Evolutionary conservation across 495 filamentous ascomycete genomes (phyloP).

Genomic region (Emericellopsis terricola): DNA sequence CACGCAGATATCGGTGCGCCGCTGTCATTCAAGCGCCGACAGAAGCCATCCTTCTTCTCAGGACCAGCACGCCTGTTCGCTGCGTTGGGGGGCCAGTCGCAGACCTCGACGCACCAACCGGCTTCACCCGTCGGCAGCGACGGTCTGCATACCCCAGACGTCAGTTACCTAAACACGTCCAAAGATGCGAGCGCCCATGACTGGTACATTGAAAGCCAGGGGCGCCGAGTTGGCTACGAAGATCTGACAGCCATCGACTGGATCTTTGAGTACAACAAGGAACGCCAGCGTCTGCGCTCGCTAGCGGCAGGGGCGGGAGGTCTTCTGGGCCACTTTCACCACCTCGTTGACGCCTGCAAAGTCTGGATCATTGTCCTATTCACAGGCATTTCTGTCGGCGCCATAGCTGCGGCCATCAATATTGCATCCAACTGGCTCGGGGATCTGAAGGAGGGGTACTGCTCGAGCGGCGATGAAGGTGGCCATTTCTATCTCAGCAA

Average conservation of each 20-base stretch:
- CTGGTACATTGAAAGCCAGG: slow-evolving; percentile 86
- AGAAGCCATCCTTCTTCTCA: slow-evolving; percentile 35
- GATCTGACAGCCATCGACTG: slow-evolving; percentile 97
- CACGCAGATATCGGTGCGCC: slow-evolving; percentile 32
- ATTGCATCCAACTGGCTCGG: slow-evolving; percentile 89
- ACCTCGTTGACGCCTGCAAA: slow-evolving; percentile 67
- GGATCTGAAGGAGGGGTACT: slow-evolving; percentile 87
- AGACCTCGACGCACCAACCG: slow-evolving; percentile 4
- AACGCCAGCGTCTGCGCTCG: slow-evolving; percentile 67
- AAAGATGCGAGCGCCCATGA: slow-evolving; percentile 56
- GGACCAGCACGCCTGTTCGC: slow-evolving; percentile 34
- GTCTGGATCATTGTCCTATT: slow-evolving; percentile 76
- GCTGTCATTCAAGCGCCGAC: slow-evolving; percentile 71
- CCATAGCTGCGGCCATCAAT: slow-evolving; percentile 76
- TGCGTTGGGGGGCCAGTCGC: slow-evolving; percentile 31
- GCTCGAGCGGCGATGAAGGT: slow-evolving; percentile 50
- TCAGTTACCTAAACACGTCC: slow-evolving; percentile 1
- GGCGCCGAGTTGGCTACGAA: slow-evolving; percentile 83
- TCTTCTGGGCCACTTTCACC: slow-evolving; percentile 44
- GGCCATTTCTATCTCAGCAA: slow-evolving; percentile 81
- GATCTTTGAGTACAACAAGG: slow-evolving; percentile 98
- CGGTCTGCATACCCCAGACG: neutral
- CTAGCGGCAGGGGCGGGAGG: slow-evolving; percentile 51
- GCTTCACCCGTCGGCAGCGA: neutral
- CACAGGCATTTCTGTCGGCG: slow-evolving; percentile 58